Evolutionary conservation across 1,139 yeast genomes (phyloP), one percentile per base, ranked within the genome.

Genomic region (Debaryomycetaceae sp.): DNA sequence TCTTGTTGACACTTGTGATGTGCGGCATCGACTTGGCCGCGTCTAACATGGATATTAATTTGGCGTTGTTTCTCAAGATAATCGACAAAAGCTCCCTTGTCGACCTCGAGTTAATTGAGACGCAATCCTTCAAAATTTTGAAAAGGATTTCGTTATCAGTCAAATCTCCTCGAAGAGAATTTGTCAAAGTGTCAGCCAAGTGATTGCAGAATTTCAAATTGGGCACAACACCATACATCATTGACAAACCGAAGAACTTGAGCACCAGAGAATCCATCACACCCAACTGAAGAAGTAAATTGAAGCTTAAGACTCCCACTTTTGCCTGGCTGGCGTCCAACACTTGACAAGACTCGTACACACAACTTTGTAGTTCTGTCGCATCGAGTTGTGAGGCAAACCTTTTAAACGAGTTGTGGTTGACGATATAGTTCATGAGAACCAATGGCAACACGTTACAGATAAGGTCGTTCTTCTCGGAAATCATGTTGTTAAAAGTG

Each of bases 291-390:
- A 7, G 11, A 5, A 29, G 16, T 9, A 12, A 22, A 22, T 20
- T 19, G 21, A 18, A 32, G 16, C 23, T 25, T 15, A 32, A 20
- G 14, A 32, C 13, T 4, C 35, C 35, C 3, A 32, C 3, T 13
- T 28, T 30, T 5, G n/a, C 7, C 3, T 25, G n/a, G 4, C 23
- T 5, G 4, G 21, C 16, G 17, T 29, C 31, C 5, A 29, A 5
- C n/a, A 17, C 9, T 23, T 29, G 30, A 25, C 30, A 29, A 15
- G 13, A 6, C 14, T 14, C 30, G 8, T n/a, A 23, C 17, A 29
- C 23, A 8, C 3, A 11, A 5, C 7, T 7, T 5, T 10, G 17
- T 10, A 30, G 27, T 6, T 28, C 11, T 11, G 25, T 25, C 10
- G 15, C 24, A 6, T 14, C 11, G 8, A 30, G 12, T 12, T 10